These are phyloP conservation scores for Telfairia occidentalis DNA, from an alignment of 331 rosid genomes.

Conservation along the genomic window DNA sequence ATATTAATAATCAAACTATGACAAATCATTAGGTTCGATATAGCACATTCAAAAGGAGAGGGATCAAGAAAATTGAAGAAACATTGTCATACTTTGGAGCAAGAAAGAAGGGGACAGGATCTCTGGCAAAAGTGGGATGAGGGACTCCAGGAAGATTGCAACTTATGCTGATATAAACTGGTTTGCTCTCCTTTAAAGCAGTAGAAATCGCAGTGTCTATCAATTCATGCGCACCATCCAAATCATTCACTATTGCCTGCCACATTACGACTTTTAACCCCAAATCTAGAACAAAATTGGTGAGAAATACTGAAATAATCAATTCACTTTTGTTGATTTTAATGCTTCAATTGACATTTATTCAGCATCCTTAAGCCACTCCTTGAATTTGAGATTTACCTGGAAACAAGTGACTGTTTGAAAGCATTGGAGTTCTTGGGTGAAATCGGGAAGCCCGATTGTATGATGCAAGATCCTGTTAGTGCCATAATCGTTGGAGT, in stretches of 20 bases:
- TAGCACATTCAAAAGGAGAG: background rate
- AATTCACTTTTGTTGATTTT: background rate
- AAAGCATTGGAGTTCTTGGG: constrained; percentile 71
- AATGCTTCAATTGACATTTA: background rate
- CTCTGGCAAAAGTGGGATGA: constrained; percentile 66
- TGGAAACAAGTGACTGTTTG: constrained; percentile 66
- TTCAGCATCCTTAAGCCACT: background rate
- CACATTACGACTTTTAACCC: background rate
- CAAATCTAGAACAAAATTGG: background rate
- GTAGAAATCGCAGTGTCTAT: constrained; percentile 86
- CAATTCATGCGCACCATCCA: constrained; percentile 72
- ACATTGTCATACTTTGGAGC: constrained; percentile 44
- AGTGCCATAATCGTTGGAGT: constrained; percentile 75
- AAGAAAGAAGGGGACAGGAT: constrained; percentile 72
- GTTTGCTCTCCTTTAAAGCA: constrained; percentile 84
- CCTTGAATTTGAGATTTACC: constrained; percentile 20
- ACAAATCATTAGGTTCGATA: background rate
- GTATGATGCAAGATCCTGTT: constrained; percentile 86
- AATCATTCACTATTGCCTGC: constrained; percentile 75
- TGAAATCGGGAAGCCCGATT: constrained; percentile 67
- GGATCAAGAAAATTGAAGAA: background rate
- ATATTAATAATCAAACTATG: background rate
- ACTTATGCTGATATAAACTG: constrained; percentile 67
- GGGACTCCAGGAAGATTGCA: constrained; percentile 63
- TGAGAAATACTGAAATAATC: too few species aligned